A percentile compares a stretch with the other conserved stretches of the same genome.
Evolutionary conservation across 2,329 filamentous ascomycete genomes (phyloP).

Genomic region (Neocatenulostroma microsporum): DNA sequence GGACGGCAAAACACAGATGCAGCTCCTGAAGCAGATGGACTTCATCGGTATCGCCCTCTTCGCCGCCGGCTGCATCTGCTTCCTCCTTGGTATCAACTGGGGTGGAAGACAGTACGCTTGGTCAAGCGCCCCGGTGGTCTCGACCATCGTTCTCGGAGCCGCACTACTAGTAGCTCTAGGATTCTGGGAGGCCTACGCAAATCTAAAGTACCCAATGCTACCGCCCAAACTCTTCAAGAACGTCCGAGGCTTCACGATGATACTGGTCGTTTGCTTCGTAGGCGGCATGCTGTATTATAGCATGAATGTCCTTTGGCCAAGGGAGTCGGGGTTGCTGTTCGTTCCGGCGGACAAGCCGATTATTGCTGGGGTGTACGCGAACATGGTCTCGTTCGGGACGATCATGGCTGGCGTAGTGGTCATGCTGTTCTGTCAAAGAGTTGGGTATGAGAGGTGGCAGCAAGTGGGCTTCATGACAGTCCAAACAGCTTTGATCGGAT

Average conservation of each 20-base stretch:
- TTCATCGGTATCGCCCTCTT: constrained; percentile 38
- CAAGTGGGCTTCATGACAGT: constrained; percentile 12
- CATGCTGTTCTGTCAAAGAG: constrained; percentile 8
- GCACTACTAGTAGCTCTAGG: constrained; percentile 9
- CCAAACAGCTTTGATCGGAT: constrained; percentile 12
- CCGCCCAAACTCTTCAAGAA: constrained; percentile 10
- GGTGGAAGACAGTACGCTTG: constrained; percentile 12
- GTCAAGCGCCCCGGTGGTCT: constrained; percentile 9
- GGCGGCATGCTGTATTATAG: constrained; percentile 14
- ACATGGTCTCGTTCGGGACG: constrained; percentile 11
- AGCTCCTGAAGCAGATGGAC: constrained; percentile 40
- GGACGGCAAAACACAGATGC: constrained; percentile 21
- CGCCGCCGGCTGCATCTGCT: constrained; percentile 6
- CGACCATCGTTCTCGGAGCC: constrained; percentile 11
- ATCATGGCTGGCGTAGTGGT: constrained; percentile 3
- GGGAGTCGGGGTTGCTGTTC: constrained; percentile 11
- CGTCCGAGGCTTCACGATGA: constrained; percentile 11
- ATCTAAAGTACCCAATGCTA: constrained; percentile 12
- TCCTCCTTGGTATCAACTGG: constrained; percentile 12
- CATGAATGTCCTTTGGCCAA: constrained; percentile 13
- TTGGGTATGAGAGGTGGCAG: constrained; percentile 12
- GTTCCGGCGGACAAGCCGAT: constrained; percentile 9
- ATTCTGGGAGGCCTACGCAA: constrained; percentile 10
- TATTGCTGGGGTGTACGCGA: constrained; percentile 12
- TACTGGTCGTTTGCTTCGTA: constrained; percentile 11